A percentile compares a stretch with the other conserved stretches of the same genome.
Evolutionary conservation across 768 basidiomycete species (phyloP).

Genomic region (Boletus sp.): DNA sequence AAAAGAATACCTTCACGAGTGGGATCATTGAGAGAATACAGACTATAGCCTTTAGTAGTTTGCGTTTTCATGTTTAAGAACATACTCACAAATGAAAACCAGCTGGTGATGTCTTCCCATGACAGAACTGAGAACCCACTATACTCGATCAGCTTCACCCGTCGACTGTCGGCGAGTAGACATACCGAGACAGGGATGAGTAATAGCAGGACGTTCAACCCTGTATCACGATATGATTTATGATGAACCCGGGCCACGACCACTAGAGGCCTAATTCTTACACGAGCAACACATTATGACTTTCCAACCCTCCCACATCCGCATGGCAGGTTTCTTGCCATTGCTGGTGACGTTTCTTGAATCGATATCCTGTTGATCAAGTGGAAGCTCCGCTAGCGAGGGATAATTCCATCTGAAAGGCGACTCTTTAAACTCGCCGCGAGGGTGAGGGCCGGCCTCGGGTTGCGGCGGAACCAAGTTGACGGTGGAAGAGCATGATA

Average conservation of each 20-base stretch:
- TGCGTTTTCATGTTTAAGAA: neutral
- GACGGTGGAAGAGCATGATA: slow-evolving; percentile 23
- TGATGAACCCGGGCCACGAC: neutral
- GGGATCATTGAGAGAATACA: slow-evolving; percentile 73
- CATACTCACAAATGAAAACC: slow-evolving; percentile 58
- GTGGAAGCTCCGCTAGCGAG: slow-evolving; percentile 19
- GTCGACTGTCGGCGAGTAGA: slow-evolving; percentile 1
- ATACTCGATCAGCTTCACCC: neutral
- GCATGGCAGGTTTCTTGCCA: slow-evolving; percentile 11
- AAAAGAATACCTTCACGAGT: slow-evolving; percentile 59
- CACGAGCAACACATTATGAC: slow-evolving; percentile 56
- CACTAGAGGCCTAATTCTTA: slow-evolving; percentile 29
- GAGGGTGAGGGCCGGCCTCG: slow-evolving; percentile 2
- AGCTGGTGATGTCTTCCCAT: slow-evolving; percentile 49
- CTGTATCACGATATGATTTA: slow-evolving; percentile 34
- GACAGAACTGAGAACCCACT: slow-evolving; percentile 59
- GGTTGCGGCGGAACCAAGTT: slow-evolving; percentile 24
- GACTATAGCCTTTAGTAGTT: slow-evolving; percentile 37
- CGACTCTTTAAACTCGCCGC: slow-evolving; percentile 26
- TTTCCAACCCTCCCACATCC: slow-evolving; percentile 51
- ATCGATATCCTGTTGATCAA: slow-evolving; percentile 1
- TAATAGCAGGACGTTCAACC: slow-evolving; percentile 67
- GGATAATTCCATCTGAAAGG: slow-evolving; percentile 34
- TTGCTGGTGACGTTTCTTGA: neutral
- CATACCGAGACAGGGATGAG: slow-evolving; percentile 69